Evolutionary conservation across 2,329 filamentous ascomycete genomes (phyloP).

Genomic region (Cladophialophora carrionii): DNA sequence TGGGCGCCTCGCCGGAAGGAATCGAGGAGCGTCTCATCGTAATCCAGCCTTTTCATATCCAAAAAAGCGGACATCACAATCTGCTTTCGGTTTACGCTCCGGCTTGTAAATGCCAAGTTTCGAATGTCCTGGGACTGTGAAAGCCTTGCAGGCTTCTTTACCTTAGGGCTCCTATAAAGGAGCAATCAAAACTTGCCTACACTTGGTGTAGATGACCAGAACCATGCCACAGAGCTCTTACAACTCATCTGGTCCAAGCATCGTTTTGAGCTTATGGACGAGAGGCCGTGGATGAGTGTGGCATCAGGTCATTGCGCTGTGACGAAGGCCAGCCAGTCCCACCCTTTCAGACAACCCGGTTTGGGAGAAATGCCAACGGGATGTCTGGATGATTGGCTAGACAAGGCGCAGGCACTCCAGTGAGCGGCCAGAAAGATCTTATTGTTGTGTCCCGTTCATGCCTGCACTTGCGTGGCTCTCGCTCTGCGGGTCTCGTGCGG

Average conservation of each 20-base stretch:
- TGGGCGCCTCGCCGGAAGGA: slow-evolving; percentile 77
- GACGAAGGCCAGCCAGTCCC: slow-evolving; percentile 78
- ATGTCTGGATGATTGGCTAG: slow-evolving; percentile 7
- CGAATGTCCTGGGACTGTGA: slow-evolving; percentile 82
- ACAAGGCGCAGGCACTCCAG: neutral
- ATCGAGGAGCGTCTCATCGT: slow-evolving; percentile 73
- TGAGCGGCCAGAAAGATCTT: slow-evolving; percentile 6
- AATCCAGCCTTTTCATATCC: slow-evolving; percentile 78
- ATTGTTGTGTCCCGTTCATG: slow-evolving; percentile 85
- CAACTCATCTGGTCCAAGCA: slow-evolving; percentile 68
- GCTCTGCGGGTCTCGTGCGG: slow-evolving; percentile 70
- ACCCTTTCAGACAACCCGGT: slow-evolving; percentile 74
- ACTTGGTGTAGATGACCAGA: slow-evolving; percentile 84
- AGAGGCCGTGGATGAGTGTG: slow-evolving; percentile 78
- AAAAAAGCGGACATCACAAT: slow-evolving; percentile 91
- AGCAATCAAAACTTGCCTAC: slow-evolving; percentile 85
- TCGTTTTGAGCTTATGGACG: slow-evolving; percentile 73
- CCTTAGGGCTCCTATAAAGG: slow-evolving; percentile 73
- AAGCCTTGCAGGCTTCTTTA: slow-evolving; percentile 71
- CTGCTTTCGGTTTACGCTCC: slow-evolving; percentile 66
- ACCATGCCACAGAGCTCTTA: slow-evolving; percentile 75
- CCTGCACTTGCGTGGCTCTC: slow-evolving; percentile 68
- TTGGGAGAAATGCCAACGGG: neutral
- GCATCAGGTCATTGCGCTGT: slow-evolving; percentile 88
- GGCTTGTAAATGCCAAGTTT: slow-evolving; percentile 88